Base-by-base conservation (phyloP, 345 rosid species). In the Salix suchowensis region DNA sequence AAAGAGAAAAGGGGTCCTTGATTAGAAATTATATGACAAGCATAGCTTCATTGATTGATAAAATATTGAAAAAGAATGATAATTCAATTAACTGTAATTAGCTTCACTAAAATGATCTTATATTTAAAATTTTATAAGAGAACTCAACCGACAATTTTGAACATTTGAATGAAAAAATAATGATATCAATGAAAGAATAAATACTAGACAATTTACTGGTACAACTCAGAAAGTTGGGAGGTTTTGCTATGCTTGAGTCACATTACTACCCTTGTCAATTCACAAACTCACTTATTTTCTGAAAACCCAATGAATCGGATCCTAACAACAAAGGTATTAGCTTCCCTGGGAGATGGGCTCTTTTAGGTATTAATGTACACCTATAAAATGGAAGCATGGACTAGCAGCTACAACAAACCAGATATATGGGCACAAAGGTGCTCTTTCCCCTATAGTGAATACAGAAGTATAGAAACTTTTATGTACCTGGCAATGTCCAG, bases 401-500 rank as follows among this genome's bases (percentile, higher is more conserved):
- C 23, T 12, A 62, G n/a, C 23, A 50, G 6, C 23, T 14, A 65
- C 21, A 24, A 37, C 39, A 62, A 18, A 21, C 14, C n/a, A 28
- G 32, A 68, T 5, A 48, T 2, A 36, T 7, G n/a, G 9, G 40
- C 14, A 36, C 48, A 28, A 77, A 50, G 23, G 39, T 50, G 37
- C 42, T n/a, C 24, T 21, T 9, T 62, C 42, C 65, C 32, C 16
- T 19, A 67, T 14, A 71, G 73, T 6, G 3, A 52, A 50, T 39
- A 72, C 67, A 67, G 34, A 36, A 23, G 16, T 44, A 64, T 7
- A 19, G 44, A 73, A 30, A 67, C 13, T 30, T 18, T 18, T 9
- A 6, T 62, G 32, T 73, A 85, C 99, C 99, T 91, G 50, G 99
- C 98, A 52, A 96, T 96, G 85, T 96, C 99, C 91, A 96, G 74